phyloP scores from a whole-genome alignment of 441 rosid species.

The Macaranga tanarius region DNA sequence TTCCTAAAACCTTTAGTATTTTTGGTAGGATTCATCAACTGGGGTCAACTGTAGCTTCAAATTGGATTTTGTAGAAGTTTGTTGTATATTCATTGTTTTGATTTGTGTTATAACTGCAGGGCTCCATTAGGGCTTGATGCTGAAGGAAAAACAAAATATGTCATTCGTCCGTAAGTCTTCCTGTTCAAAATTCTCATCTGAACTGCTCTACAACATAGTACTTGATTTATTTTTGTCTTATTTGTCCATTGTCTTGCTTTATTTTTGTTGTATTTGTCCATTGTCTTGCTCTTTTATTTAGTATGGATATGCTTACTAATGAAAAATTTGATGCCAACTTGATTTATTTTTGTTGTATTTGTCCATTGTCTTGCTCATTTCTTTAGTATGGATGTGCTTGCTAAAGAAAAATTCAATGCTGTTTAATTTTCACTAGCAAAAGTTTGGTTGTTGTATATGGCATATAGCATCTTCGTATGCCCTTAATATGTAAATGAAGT shows the following conservation, averaged over 20 bases:
- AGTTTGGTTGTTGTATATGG: neutral
- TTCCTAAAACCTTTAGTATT: neutral
- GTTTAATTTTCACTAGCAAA: neutral
- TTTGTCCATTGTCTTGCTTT: neutral
- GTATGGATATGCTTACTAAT: neutral
- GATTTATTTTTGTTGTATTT: neutral
- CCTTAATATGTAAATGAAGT: neutral
- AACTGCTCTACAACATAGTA: neutral
- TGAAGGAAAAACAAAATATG: conserved; percentile 92
- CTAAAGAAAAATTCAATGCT: neutral
- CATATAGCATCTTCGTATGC: neutral
- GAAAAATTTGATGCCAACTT: neutral
- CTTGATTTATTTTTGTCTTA: neutral
- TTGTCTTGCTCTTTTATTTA: neutral
- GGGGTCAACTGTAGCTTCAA: conserved; percentile 7
- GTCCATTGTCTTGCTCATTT: neutral
- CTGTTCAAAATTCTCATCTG: conserved; percentile 18
- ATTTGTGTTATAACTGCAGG: conserved; percentile 45
- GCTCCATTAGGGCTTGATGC: conserved; percentile 76
- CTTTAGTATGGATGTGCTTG: neutral
- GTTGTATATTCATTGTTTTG: conserved; percentile 17
- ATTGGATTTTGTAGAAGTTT: neutral
- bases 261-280: neutral
- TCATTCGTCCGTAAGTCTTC: conserved; percentile 82
- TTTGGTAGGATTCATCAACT: conserved; percentile 8